phyloP scores from a whole-genome alignment of 2,329 filamentous ascomycete genomes.

The Pyrenochaeta sp. region DNA sequence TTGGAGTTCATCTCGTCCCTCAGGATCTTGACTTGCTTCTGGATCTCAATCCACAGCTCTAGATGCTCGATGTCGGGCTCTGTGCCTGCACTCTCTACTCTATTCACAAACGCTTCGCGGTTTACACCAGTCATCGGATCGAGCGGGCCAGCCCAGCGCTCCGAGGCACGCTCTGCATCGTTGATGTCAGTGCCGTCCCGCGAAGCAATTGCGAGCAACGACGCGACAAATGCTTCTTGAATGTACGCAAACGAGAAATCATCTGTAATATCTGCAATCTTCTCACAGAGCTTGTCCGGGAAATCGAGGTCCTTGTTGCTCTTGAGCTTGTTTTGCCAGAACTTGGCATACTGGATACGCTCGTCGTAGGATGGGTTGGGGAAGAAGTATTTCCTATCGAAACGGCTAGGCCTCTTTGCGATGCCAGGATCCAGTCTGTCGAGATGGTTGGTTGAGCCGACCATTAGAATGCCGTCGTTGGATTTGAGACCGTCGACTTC shows the following conservation, averaged over 20 bases:
- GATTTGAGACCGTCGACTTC: slow-evolving; percentile 73
- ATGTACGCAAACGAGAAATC: slow-evolving; percentile 57
- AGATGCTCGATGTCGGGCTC: slow-evolving; percentile 46
- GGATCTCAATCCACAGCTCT: slow-evolving; percentile 51
- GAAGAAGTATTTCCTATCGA: slow-evolving; percentile 58
- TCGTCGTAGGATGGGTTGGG: slow-evolving; percentile 49
- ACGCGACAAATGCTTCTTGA: slow-evolving; percentile 54
- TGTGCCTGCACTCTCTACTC: slow-evolving; percentile 12
- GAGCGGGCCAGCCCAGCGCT: slow-evolving; percentile 35
- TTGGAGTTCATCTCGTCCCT: slow-evolving; percentile 49
- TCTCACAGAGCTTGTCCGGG: slow-evolving; percentile 49
- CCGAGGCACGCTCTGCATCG: slow-evolving; percentile 13
- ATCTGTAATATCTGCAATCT: slow-evolving; percentile 52
- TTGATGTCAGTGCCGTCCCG: slow-evolving; percentile 23
- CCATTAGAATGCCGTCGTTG: slow-evolving; percentile 75
- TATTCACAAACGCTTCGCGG: slow-evolving; percentile 3
- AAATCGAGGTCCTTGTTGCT: slow-evolving; percentile 49
- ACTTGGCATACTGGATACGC: slow-evolving; percentile 52
- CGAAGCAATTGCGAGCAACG: slow-evolving; percentile 47
- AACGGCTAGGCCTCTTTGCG: slow-evolving; percentile 55
- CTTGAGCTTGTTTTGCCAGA: slow-evolving; percentile 53
- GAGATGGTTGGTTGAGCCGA: slow-evolving; percentile 70
- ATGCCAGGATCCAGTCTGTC: slow-evolving; percentile 72
- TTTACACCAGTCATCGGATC: slow-evolving; percentile 28
- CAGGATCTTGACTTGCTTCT: slow-evolving; percentile 53